Evolutionary conservation across 352 stramenopile genomes (phyloP).

Genomic region (Pythium scleroteichum): DNA sequence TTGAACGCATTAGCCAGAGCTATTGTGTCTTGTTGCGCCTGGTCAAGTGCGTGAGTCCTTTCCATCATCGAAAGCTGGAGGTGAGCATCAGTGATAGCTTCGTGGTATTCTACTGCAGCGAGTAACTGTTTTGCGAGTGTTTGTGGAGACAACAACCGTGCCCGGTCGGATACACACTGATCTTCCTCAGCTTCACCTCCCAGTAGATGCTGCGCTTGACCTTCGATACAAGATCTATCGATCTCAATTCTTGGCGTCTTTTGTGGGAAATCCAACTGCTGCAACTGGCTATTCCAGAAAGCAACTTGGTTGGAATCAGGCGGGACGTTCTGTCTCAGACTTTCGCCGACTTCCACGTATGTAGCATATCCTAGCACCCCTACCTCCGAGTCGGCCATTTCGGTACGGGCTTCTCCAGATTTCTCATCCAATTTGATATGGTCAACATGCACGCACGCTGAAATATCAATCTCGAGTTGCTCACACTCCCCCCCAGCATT

Average conservation of each 20-base stretch:
- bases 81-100: constrained; percentile 63
- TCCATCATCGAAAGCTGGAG: constrained; percentile 63
- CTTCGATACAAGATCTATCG: constrained; percentile 12
- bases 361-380: no score
- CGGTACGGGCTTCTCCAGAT: no score
- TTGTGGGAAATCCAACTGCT: not conserved
- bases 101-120: constrained; percentile 68
- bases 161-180: constrained; percentile 5
- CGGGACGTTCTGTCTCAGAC: no score
- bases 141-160: constrained; percentile 40
- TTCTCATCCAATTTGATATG: constrained; percentile 49
- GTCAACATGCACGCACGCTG: no score
- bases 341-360: no score
- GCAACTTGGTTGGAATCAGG: not conserved
- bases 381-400: no score
- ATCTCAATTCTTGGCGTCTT: constrained; percentile 16
- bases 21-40: constrained; percentile 52
- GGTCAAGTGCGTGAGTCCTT: constrained; percentile 49
- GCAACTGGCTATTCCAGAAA: constrained; percentile 28
- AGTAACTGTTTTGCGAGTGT: constrained; percentile 52
- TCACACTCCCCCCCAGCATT: no score
- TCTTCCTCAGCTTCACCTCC: constrained; percentile 22
- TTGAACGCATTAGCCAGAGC: constrained; percentile 62
- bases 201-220: constrained; percentile 7
- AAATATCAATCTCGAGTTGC: no score